These are phyloP conservation scores for Gossypium herbaceum DNA, from an alignment of 345 rosid species.

Conservation along the genomic window DNA sequence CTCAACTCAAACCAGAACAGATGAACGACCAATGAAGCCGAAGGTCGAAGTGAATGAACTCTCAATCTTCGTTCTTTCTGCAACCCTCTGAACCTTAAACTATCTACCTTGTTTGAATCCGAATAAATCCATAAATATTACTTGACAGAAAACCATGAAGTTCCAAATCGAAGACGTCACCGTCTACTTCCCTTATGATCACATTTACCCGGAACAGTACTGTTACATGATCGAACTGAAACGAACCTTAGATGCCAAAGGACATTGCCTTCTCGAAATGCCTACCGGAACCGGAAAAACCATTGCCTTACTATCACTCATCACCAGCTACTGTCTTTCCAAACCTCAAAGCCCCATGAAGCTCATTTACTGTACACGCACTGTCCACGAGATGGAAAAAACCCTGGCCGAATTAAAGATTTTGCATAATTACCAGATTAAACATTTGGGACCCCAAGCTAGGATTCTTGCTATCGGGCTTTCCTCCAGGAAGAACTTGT, in stretches of 20 bases:
- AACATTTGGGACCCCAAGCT: slow-evolving; percentile 65
- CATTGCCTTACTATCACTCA: slow-evolving; percentile 83
- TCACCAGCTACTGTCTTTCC: slow-evolving; percentile 75
- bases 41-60: background rate
- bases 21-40: no score
- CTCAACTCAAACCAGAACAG: no score
- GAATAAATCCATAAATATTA: background rate
- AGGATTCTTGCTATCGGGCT: slow-evolving; percentile 77
- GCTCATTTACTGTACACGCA: slow-evolving; percentile 92
- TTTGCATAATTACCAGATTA: slow-evolving; percentile 66
- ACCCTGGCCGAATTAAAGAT: slow-evolving; percentile 78
- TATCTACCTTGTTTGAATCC: background rate
- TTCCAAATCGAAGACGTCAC: slow-evolving; percentile 81
- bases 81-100: background rate
- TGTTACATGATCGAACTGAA: slow-evolving; percentile 90
- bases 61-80: background rate
- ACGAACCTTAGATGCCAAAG: slow-evolving; percentile 89
- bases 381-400: slow-evolving; percentile 99
- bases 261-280: slow-evolving; percentile 98
- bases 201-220: slow-evolving; percentile 93
- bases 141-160: slow-evolving; percentile 40
- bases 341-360: slow-evolving; percentile 67
- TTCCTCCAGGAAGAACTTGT: slow-evolving; percentile 86
- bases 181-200: slow-evolving; percentile 86
- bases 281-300: slow-evolving; percentile 98